Base-by-base conservation (phyloP, 768 basidiomycete species). In the Pleurotus tuoliensis region DNA sequence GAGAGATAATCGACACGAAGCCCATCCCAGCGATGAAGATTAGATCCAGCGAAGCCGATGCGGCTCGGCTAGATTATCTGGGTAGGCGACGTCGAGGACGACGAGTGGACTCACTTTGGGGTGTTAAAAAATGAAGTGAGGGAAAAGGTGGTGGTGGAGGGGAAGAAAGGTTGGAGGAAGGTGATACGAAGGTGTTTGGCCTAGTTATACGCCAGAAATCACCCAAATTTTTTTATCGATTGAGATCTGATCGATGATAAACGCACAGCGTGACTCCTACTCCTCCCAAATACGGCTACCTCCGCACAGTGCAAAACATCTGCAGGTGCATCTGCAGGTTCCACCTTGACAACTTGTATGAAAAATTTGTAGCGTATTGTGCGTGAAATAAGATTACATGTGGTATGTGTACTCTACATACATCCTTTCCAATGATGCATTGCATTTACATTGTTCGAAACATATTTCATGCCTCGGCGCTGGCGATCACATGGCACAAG, bases 181-280 rank as follows among this genome's bases (percentile, higher is more conserved):
- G 69, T 66, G 70, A 70, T 67, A 64, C 49, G 64, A 71, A 71
- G 74, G 69, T 73, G 76, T 80, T 80, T 80, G 77, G 74, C 68
- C 79, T 80, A 79, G 77, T 83, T 83, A 82, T 82, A 84, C 76
- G 73, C 71, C 65, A 67, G 67, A 67, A 71, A 71, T 67, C 68
- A 71, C 64, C 58, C 73, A 76, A 80, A 80, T 80, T 71, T 74
- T 81, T 84, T 83, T 78, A 83, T 84, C 82, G 71, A 74, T 82
- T 78, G 77, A 82, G 77, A 71, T 73, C 73, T 78, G 75, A 76
- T 76, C 73, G 76, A 76, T 66, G 51, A 53, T 53, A 53, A 53
- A 53, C 22, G 22, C 51, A 53, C 51, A 53, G 51, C 48, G 39
- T 53, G 51, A 53, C 51, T 53, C 51, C 37, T 53, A 41, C 27